Evolutionary conservation across 129 eudicot species (phyloP).

Genomic region (Centaurea solstitialis): DNA sequence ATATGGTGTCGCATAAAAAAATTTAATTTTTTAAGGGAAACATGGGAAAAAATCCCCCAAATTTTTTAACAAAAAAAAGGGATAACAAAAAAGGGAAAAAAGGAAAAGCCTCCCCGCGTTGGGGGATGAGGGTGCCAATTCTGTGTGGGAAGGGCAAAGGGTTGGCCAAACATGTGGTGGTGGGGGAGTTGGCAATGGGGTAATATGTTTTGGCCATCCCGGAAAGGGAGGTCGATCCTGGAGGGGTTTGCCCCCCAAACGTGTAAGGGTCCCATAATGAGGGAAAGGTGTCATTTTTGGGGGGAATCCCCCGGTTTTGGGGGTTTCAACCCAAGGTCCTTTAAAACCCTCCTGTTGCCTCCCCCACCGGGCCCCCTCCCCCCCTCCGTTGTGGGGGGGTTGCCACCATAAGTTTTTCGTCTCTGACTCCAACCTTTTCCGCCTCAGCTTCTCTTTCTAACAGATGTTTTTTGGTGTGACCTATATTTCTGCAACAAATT

Average conservation of each 20-base stretch:
- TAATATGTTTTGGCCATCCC: constrained; percentile 75
- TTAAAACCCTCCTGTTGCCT: constrained; percentile 47
- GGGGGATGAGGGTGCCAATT: constrained; percentile 76
- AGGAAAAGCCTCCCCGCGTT: constrained; percentile 46
- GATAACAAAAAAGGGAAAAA: background rate
- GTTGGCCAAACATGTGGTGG: constrained; percentile 40
- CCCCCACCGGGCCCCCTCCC: constrained; percentile 33
- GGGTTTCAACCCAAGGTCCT: constrained; percentile 72
- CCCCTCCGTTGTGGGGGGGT: constrained; percentile 18
- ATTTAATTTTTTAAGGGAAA: background rate
- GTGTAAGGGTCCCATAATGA: constrained; percentile 81
- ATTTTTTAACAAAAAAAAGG: background rate
- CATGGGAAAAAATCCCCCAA: background rate
- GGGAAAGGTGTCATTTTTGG: constrained; percentile 58
- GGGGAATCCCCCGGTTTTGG: constrained; percentile 88
- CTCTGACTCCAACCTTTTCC: constrained; percentile 87
- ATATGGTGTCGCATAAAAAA: constrained; percentile 44
- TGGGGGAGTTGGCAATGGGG: constrained; percentile 48
- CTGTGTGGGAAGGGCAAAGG: constrained; percentile 44
- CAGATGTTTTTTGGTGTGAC: constrained; percentile 83
- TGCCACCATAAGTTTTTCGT: constrained; percentile 67
- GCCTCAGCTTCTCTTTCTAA: constrained; percentile 93
- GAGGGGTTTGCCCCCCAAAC: constrained; percentile 99
- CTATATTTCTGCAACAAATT: constrained; percentile 72
- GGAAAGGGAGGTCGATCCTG: constrained; percentile 58